Evolutionary conservation across 2,329 filamentous ascomycete species (phyloP).

Genomic region (Phaeosphaeria sp.): DNA sequence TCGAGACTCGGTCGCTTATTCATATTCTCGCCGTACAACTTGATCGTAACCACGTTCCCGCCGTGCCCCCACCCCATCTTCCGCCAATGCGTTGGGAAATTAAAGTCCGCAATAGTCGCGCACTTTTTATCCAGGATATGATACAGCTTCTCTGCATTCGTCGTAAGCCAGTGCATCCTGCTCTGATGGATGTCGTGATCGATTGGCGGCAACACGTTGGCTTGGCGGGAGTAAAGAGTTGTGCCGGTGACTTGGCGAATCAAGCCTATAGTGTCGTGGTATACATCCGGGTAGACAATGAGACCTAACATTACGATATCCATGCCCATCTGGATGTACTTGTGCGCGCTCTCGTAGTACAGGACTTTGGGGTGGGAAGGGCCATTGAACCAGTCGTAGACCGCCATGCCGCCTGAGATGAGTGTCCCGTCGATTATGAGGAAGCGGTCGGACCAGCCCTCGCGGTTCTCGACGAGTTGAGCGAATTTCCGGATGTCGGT

Average conservation of each 20-base stretch:
- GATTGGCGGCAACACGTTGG: conserved; percentile 3
- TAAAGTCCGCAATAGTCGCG: background rate
- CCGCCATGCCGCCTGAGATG: conserved; percentile 5
- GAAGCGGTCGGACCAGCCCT: conserved; percentile 1
- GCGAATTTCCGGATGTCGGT: conserved; percentile 8
- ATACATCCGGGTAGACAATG: conserved; percentile 1
- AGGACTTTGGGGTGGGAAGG: conserved; percentile 1
- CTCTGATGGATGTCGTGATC: conserved; percentile 5
- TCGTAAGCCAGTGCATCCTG: conserved; percentile 3
- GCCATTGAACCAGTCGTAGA: conserved; percentile 9
- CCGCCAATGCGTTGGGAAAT: conserved; percentile 6
- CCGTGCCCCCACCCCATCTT: conserved; percentile 9
- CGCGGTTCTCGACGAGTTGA: background rate
- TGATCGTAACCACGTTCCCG: conserved; percentile 6
- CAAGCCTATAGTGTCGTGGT: conserved; percentile 1
- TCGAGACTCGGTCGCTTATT: conserved; percentile 8
- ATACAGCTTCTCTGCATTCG: conserved; percentile 4
- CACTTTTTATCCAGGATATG: background rate
- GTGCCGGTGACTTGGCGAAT: conserved; percentile 6
- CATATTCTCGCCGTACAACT: conserved; percentile 1
- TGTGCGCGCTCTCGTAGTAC: conserved; percentile 10
- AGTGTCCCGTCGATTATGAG: conserved; percentile 9
- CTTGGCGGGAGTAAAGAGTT: conserved; percentile 2
- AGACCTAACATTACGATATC: conserved; percentile 4
- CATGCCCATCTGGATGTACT: conserved; percentile 10